Evolutionary conservation across 2,329 filamentous ascomycete genomes (phyloP), one percentile per base, ranked within the genome.

Genomic region (Aspergillus texensis): DNA sequence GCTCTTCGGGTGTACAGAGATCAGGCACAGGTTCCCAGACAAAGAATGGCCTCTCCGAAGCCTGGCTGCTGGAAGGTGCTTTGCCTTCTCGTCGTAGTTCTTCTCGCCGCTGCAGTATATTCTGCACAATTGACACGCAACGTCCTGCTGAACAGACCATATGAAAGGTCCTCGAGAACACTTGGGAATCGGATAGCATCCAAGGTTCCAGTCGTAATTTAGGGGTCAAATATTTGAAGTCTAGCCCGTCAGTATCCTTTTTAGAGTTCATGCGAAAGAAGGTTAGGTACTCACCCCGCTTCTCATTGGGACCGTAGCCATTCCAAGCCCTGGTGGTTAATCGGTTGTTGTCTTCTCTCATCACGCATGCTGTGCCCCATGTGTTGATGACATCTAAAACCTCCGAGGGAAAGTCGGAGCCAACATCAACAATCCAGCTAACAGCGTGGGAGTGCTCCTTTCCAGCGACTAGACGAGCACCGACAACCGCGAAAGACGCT

Each of bases 1-100:
- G 75, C 65, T 89, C 83, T 39, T 88, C 87, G 0, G 92, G 89
- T 0, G 86, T 89, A 76, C 94, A 97, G 1, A 92, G 84, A 77
- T 97, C 93, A 1, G 95, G 95, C 1, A 97, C 91, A 0, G 95
- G 95, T 76, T 99, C 95, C 94, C 94, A 99, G 58, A 98, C 87
- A 75, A 97, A 92, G 8, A 93, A 78, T 1, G 94, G 91, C 55
- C 86, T 85, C 1, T 81, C 71, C 68, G 82, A 83, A 12, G 71
- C 65, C 53, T 78, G 74, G 5, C 69, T 64, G 0, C 57, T 48
- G 28, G 77, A 66, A 16, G 77, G 50, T 61, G 74, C 61, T 48
- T 72, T 71, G 45, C 69, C 70, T 39, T 69, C 64, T 46, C 66
- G 64, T 19, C 65, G 71, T 39, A 81, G 66, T 50, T 74, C 71